Conservation (phyloP, 768 basidiomycete genomes). For the Lactarius quietus region DNA sequence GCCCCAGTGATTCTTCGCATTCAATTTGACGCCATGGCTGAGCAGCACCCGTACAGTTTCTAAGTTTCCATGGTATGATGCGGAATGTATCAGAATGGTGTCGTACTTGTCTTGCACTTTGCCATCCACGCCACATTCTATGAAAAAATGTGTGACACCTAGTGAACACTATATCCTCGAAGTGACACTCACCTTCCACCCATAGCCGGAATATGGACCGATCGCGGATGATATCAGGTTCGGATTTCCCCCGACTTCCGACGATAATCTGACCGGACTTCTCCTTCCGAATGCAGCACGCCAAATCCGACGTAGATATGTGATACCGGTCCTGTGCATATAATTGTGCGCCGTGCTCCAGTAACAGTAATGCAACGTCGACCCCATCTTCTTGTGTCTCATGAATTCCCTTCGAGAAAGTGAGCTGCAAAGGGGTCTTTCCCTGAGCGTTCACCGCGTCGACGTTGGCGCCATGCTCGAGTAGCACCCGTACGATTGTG, state of each 20-base stretch:
- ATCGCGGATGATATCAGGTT: not conserved
- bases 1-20: not conserved
- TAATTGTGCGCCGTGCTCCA: not conserved
- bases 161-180: not conserved
- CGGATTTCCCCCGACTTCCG: not conserved
- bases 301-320: not conserved
- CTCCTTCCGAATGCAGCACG: not conserved
- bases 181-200: not conserved
- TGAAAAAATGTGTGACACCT: not conserved
- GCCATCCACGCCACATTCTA: not conserved
- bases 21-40: not conserved
- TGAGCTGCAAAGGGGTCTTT: not conserved
- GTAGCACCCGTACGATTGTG: not conserved
- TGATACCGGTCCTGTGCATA: not conserved
- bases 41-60: not conserved
- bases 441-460: not conserved
- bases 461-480: not conserved
- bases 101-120: not conserved
- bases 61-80: not conserved
- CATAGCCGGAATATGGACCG: not conserved
- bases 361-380: not conserved
- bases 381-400: not conserved
- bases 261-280: not conserved
- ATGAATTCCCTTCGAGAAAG: not conserved
- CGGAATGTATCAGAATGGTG: not conserved